Conservation (phyloP, 352 stramenopile genomes). For the Phytopythium oedochilum region DNA sequence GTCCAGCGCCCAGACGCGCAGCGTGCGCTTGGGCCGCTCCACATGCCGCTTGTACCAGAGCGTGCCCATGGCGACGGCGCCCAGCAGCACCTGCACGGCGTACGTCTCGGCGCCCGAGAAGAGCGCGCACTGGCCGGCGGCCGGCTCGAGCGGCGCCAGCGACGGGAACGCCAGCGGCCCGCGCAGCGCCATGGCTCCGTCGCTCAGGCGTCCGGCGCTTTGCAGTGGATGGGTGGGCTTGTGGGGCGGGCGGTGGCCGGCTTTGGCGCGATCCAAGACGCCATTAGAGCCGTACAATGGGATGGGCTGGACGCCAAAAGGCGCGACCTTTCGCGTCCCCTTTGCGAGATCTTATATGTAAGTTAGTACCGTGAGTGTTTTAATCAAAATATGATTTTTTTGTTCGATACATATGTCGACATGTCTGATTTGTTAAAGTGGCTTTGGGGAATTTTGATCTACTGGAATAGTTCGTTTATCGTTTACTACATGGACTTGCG, state of each 20-base stretch:
- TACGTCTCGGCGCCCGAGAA: conserved; percentile 70
- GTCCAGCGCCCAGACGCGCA: conserved; percentile 78
- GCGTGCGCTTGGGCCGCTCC: conserved; percentile 54
- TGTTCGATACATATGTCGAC: too few species aligned
- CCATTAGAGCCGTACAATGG: too few species aligned
- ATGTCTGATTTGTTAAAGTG: too few species aligned
- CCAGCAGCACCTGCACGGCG: conserved; percentile 62
- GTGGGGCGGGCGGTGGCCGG: too few species aligned
- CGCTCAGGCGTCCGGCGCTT: too few species aligned
- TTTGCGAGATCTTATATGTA: neutral
- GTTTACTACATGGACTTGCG: conserved; percentile 27
- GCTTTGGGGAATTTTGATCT: neutral
- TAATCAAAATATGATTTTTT: neutral
- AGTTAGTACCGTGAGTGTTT: neutral
- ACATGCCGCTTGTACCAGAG: conserved; percentile 86
- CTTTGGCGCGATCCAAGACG: too few species aligned
- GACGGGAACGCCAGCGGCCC: neutral
- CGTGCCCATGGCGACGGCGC: conserved; percentile 55
- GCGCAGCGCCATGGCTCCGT: neutral
- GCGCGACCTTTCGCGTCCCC: neutral
- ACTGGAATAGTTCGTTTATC: neutral
- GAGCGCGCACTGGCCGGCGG: conserved; percentile 43
- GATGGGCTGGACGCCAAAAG: too few species aligned
- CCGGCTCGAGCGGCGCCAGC: neutral
- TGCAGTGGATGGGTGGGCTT: too few species aligned